Conservation (phyloP, 148 eudicot species). For the Fallopia convolvulus region DNA sequence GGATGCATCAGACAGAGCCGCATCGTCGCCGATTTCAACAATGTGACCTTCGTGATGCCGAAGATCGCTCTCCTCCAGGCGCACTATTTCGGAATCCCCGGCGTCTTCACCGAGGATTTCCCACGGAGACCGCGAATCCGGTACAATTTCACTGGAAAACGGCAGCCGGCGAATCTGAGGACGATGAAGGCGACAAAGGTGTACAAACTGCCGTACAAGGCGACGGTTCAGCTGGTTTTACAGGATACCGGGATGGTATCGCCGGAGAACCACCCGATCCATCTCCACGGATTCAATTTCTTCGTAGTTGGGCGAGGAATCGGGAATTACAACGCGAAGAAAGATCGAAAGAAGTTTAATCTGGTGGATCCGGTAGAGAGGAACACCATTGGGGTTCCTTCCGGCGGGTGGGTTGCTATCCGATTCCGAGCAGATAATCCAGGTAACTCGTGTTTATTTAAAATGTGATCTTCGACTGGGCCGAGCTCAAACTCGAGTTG, state of each 20-base stretch:
- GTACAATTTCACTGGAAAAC: constrained; percentile 40
- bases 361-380: constrained; percentile 63
- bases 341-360: constrained; percentile 39
- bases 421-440: constrained; percentile 60
- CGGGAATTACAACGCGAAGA: constrained; percentile 37
- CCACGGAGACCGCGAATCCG: constrained; percentile 33
- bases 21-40: constrained; percentile 49
- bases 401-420: constrained; percentile 52
- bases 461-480: background rate
- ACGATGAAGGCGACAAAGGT: constrained; percentile 45
- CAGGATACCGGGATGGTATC: constrained; percentile 39
- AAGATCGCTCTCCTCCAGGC: constrained; percentile 42
- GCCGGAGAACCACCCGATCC: constrained; percentile 54
- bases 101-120: constrained; percentile 52
- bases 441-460: constrained; percentile 19
- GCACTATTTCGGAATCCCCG: constrained; percentile 37
- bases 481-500: background rate
- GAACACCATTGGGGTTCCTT: constrained; percentile 41
- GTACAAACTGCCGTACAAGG: constrained; percentile 29
- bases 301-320: constrained; percentile 40
- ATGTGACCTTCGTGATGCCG: constrained; percentile 54
- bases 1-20: constrained; percentile 37
- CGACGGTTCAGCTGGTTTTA: constrained; percentile 46
- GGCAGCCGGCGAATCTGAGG: constrained; percentile 29
- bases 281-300: constrained; percentile 53